A percentile compares a stretch with the other conserved stretches of the same genome.
These are phyloP conservation scores for Calocera cornea DNA, from an alignment of 768 basidiomycete genomes.

Conservation along the genomic window DNA sequence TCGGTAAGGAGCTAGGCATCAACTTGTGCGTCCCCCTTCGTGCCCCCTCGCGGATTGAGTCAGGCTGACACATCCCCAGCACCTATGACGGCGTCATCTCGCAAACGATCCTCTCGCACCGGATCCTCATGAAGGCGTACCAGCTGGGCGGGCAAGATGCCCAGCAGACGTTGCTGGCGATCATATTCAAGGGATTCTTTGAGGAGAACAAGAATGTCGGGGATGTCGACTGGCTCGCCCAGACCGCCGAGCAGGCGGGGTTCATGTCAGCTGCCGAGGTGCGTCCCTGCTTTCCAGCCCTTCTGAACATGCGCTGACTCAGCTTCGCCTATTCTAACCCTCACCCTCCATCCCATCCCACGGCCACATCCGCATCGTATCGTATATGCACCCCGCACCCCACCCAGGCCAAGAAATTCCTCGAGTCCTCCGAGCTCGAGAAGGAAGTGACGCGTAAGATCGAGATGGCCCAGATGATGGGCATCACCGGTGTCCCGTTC, in stretches of 20 bases:
- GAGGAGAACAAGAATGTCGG: slow-evolving; percentile 51
- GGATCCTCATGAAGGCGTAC: slow-evolving; percentile 57
- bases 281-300: slow-evolving; percentile 16
- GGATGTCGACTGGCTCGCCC: slow-evolving; percentile 44
- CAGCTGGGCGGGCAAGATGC: slow-evolving; percentile 43
- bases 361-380: not conserved
- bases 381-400: not conserved
- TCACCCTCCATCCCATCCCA: not conserved
- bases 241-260: slow-evolving; percentile 40
- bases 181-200: slow-evolving; percentile 53
- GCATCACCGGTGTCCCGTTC: slow-evolving; percentile 68
- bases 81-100: slow-evolving; percentile 46
- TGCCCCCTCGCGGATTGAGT: not conserved
- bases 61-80: slow-evolving; percentile 25
- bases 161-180: slow-evolving; percentile 44
- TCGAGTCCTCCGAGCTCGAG: slow-evolving; percentile 50
- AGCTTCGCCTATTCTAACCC: slow-evolving; percentile 2
- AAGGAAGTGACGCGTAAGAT: slow-evolving; percentile 52
- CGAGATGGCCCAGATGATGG: slow-evolving; percentile 45
- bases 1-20: slow-evolving; percentile 43
- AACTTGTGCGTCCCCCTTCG: slow-evolving; percentile 35
- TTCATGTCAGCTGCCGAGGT: slow-evolving; percentile 52
- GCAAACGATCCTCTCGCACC: slow-evolving; percentile 57
- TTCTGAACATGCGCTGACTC: slow-evolving; percentile 12
- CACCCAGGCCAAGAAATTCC: slow-evolving; percentile 45